Conservation (phyloP, 78 protist genomes). For the Guillardia theta region DNA sequence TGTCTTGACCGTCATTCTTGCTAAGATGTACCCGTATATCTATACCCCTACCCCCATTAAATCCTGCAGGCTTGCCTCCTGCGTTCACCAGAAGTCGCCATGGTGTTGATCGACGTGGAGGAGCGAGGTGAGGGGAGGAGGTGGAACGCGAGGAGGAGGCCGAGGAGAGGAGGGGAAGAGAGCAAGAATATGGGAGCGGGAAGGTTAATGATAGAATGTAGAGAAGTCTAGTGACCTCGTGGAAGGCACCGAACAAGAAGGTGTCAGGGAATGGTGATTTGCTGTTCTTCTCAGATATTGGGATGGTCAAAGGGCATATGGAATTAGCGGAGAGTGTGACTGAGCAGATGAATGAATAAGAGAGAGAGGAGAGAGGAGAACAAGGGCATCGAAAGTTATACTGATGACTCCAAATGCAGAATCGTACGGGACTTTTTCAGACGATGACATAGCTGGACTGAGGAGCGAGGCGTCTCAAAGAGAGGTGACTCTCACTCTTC, state of each 20-base stretch:
- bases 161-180: too few species aligned
- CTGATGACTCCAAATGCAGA: background rate
- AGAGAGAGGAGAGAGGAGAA: background rate
- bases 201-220: too few species aligned
- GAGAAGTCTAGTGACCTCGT: too few species aligned
- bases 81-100: too few species aligned
- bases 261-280: background rate
- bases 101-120: background rate
- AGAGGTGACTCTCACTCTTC: background rate
- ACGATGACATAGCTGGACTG: slow-evolving; percentile 34
- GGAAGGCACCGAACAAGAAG: too few species aligned
- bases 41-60: too few species aligned
- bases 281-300: background rate
- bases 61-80: too few species aligned
- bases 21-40: too few species aligned
- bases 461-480: slow-evolving; percentile 23
- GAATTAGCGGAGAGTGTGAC: background rate
- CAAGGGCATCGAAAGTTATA: background rate
- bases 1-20: too few species aligned
- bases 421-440: background rate
- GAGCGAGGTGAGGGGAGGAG: slow-evolving; percentile 25
- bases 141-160: too few species aligned
- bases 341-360: background rate
- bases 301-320: background rate
- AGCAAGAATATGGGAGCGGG: too few species aligned